A percentile compares a stretch with the other conserved stretches of the same genome.
These are phyloP conservation scores for Lecanosticta acicola DNA, from an alignment of 2,329 filamentous ascomycete species.

Conservation along the genomic window DNA sequence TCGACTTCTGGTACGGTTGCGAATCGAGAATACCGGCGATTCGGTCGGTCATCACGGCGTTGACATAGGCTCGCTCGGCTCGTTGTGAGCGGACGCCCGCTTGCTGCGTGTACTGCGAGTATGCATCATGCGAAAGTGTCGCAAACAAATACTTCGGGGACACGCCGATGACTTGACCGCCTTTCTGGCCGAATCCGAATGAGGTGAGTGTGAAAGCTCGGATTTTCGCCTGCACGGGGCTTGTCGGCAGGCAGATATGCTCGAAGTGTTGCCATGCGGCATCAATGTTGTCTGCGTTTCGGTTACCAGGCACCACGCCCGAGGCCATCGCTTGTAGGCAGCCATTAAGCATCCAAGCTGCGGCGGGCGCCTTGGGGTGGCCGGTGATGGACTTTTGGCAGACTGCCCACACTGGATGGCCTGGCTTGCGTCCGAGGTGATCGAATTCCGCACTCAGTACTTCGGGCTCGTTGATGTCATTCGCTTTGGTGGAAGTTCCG, in stretches of 20 bases:
- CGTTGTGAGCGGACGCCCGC: no score
- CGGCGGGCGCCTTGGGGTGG: background rate
- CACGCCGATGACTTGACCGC: slow-evolving; percentile 88
- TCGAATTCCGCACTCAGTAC: background rate
- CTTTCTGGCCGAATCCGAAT: slow-evolving; percentile 98
- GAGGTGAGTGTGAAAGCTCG: slow-evolving; percentile 97
- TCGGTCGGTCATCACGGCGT: no score
- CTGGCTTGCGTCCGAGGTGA: background rate
- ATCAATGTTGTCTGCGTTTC: background rate
- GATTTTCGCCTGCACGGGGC: slow-evolving; percentile 67
- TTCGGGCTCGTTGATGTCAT: background rate
- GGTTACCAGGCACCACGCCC: background rate
- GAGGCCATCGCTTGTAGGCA: background rate
- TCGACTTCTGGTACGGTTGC: no score
- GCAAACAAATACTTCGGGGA: slow-evolving; percentile 94
- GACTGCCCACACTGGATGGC: background rate
- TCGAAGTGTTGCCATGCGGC: slow-evolving; percentile 34
- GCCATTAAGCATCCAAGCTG: background rate
- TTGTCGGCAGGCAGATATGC: slow-evolving; percentile 61
- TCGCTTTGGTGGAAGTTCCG: background rate
- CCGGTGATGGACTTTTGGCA: background rate
- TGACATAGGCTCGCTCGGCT: no score
- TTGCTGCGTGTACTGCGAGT: no score
- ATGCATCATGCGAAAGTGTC: no score
- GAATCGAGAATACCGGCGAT: no score